A percentile compares a stretch with the other conserved stretches of the same genome.
Conservation (phyloP, 345 rosid species). For the Salix caprea region DNA sequence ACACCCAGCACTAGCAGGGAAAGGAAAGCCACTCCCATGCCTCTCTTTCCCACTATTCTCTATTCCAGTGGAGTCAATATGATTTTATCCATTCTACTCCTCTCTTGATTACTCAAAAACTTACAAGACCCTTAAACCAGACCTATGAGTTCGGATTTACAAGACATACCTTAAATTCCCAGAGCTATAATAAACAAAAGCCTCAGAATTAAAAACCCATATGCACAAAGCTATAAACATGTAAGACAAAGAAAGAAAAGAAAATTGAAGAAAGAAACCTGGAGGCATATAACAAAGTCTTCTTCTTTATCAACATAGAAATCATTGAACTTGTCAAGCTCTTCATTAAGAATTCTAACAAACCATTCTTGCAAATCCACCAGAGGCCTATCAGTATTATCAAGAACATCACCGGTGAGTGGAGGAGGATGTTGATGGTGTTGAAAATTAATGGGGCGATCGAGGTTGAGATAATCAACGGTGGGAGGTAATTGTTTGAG, state of each 20-base stretch:
- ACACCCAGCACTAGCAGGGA: too few relatives aligned
- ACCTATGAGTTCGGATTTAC: too few relatives aligned
- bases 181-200: too few relatives aligned
- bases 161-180: not conserved
- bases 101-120: too few relatives aligned
- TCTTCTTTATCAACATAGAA: slow-evolving; percentile 88
- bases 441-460: slow-evolving; percentile 4
- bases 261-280: slow-evolving; percentile 33
- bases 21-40: too few relatives aligned
- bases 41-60: too few relatives aligned
- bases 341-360: slow-evolving; percentile 68
- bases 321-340: slow-evolving; percentile 89
- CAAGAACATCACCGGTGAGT: not conserved
- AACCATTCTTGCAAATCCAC: slow-evolving; percentile 59
- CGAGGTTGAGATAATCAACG: not conserved
- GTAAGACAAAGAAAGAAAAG: not conserved
- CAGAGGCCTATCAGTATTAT: slow-evolving; percentile 3
- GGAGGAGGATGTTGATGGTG: slow-evolving; percentile 5
- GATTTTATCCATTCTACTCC: too few relatives aligned
- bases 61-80: too few relatives aligned
- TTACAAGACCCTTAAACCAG: too few relatives aligned
- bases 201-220: not conserved
- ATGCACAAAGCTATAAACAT: not conserved
- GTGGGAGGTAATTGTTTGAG: slow-evolving; percentile 54
- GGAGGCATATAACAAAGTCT: slow-evolving; percentile 80